These are phyloP conservation scores for Pyrus bretschneideri DNA, from an alignment of 306 rosid genomes.

Conservation along the genomic window DNA sequence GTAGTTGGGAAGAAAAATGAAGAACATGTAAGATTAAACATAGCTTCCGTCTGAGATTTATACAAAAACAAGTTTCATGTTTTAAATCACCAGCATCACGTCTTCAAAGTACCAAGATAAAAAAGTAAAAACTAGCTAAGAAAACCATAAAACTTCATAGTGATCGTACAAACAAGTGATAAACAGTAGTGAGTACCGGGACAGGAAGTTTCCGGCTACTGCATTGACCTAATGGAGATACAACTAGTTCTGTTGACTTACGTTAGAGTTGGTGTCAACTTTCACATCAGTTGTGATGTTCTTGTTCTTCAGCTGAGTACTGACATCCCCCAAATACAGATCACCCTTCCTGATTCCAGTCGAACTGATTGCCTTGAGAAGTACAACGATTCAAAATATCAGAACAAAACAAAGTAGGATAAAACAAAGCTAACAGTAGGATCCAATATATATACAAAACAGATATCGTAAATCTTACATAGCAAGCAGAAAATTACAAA, in stretches of 20 bases:
- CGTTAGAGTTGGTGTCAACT: constrained; percentile 86
- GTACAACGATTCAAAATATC: constrained; percentile 1
- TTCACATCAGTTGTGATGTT: constrained; percentile 84
- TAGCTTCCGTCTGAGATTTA: background rate
- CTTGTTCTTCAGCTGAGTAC: constrained; percentile 80
- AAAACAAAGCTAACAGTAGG: background rate
- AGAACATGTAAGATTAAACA: background rate
- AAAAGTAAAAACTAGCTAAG: background rate
- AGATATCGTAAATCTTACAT: background rate
- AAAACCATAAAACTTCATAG: background rate
- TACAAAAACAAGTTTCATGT: background rate
- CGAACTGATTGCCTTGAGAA: constrained; percentile 65
- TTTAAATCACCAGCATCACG: background rate
- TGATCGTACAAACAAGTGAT: background rate
- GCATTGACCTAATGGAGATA: background rate
- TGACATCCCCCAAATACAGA: constrained; percentile 61
- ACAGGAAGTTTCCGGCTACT: background rate
- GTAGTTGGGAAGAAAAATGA: background rate
- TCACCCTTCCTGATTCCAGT: constrained; percentile 80
- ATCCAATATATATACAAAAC: background rate
- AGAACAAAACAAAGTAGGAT: background rate
- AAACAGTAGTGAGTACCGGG: background rate
- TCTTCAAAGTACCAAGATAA: background rate
- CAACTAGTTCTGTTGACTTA: constrained; percentile 25
- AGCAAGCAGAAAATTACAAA: background rate